Conservation (phyloP, 306 rosid species). For the Inga leiocalycina region DNA sequence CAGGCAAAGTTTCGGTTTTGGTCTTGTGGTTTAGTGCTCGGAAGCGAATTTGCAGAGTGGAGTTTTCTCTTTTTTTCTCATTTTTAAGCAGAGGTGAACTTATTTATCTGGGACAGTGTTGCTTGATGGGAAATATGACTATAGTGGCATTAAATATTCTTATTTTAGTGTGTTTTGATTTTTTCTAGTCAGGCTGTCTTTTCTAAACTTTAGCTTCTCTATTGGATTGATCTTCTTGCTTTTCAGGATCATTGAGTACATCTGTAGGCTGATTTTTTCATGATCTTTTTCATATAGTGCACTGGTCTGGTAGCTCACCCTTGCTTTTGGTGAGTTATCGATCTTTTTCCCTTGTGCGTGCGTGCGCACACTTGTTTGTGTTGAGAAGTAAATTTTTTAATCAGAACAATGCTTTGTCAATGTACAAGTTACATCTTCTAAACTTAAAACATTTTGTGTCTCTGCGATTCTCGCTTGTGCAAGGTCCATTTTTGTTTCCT, state of each 20-base stretch:
- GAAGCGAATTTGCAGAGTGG: no score
- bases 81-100: no score
- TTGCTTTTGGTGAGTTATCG: not conserved
- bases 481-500: not conserved
- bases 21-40: no score
- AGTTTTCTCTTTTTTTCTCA: no score
- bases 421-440: constrained; percentile 6
- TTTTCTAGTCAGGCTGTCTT: not conserved
- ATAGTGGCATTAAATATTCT: no score
- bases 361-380: no score
- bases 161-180: no score
- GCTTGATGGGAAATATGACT: no score
- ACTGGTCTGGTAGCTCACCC: not conserved
- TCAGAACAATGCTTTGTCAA: not conserved
- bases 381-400: not conserved
- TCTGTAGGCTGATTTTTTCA: not conserved
- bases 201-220: not conserved
- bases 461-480: not conserved
- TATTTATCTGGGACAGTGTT: no score
- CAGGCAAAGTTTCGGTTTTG: no score
- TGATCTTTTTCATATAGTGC: not conserved
- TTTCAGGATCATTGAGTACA: not conserved
- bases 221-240: not conserved
- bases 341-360: not conserved
- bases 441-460: not conserved